phyloP scores from a whole-genome alignment of 148 eudicot genomes.

The Arbutus unedo region DNA sequence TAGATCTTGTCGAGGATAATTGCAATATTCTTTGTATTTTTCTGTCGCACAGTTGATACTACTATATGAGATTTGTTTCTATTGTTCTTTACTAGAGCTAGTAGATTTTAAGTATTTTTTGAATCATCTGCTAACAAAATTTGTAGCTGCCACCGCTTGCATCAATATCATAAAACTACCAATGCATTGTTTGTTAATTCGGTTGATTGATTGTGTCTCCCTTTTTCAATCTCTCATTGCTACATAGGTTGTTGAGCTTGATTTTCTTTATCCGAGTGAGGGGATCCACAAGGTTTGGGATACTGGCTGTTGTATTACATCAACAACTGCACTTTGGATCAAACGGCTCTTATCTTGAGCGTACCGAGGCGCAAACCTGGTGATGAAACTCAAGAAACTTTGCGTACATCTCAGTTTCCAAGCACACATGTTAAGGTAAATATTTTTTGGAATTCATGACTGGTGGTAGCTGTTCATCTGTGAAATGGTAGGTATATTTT shows the following conservation, averaged over 20 bases:
- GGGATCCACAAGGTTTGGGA: conserved; percentile 92
- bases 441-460: not conserved
- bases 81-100: too few species aligned
- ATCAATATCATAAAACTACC: not conserved
- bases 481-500: not conserved
- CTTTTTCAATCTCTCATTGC: conserved; percentile 9
- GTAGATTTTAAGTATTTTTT: too few species aligned
- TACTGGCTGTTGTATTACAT: conserved; percentile 70
- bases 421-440: conserved; percentile 89
- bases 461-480: not conserved
- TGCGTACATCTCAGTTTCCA: conserved; percentile 88
- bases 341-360: conserved; percentile 82
- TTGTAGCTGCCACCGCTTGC: not conserved
- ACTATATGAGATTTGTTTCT: too few species aligned
- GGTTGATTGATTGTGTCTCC: conserved; percentile 8
- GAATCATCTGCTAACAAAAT: too few species aligned
- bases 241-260: conserved; percentile 76
- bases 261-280: conserved; percentile 90
- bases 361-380: conserved; percentile 73
- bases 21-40: too few species aligned
- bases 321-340: conserved; percentile 81
- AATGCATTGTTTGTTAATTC: not conserved
- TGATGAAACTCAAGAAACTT: conserved; percentile 86
- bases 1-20: too few species aligned
- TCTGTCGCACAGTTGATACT: too few species aligned